A percentile compares a stretch with the other conserved stretches of the same genome.
These are phyloP conservation scores for Eucalyptus pumila DNA, from an alignment of 345 rosid genomes.

Conservation along the genomic window DNA sequence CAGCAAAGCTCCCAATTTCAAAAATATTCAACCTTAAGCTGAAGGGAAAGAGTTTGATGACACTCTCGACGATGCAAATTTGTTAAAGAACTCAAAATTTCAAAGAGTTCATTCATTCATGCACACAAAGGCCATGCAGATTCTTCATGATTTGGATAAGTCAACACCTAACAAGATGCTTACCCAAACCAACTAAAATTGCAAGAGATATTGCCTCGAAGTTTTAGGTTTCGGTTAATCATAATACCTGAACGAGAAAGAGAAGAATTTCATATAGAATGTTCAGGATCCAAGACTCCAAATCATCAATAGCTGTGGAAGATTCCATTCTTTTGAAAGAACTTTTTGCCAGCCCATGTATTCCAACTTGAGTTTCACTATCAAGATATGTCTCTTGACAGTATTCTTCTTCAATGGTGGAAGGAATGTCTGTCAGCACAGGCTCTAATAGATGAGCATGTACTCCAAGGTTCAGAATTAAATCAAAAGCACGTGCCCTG, in stretches of 20 bases:
- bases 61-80: not conserved
- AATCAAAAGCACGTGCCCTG: conserved; percentile 88
- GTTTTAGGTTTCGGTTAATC: not conserved
- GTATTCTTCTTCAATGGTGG: conserved; percentile 79
- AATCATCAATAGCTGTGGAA: conserved; percentile 57
- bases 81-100: not conserved
- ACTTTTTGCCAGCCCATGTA: conserved; percentile 38
- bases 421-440: conserved; percentile 44
- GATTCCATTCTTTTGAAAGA: conserved; percentile 31
- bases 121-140: not conserved
- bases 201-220: not conserved
- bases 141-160: not conserved
- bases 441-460: conserved; percentile 96
- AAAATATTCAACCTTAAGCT: not conserved
- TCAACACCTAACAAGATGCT: not conserved
- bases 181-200: not conserved
- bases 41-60: not conserved
- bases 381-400: conserved; percentile 60
- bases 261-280: conserved; percentile 87
- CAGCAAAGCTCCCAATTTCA: not conserved
- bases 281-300: conserved; percentile 90
- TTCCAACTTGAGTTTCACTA: conserved; percentile 34
- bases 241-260: conserved; percentile 83
- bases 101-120: not conserved
- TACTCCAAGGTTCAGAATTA: conserved; percentile 93